phyloP scores from a whole-genome alignment of 2,329 filamentous ascomycete species.

The Fusarium xyrophilum region DNA sequence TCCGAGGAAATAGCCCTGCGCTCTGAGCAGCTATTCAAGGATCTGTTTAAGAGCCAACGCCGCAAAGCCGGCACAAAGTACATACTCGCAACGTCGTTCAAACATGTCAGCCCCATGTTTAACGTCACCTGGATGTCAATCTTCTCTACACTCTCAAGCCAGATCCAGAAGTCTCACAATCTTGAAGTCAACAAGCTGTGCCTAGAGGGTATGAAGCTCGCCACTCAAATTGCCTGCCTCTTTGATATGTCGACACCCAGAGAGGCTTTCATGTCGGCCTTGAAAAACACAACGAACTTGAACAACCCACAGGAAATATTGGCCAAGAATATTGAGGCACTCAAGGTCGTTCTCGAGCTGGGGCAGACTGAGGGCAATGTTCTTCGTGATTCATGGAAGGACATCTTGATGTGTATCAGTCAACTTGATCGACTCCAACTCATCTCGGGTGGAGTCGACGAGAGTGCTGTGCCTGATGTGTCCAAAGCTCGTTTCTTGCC shows the following conservation, averaged over 20 bases:
- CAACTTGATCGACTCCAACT: constrained; percentile 95
- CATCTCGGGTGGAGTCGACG: constrained; percentile 92
- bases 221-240: constrained; percentile 89
- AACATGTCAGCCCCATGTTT: constrained; percentile 97
- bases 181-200: constrained; percentile 90
- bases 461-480: constrained; percentile 89
- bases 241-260: constrained; percentile 94
- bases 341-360: constrained; percentile 90
- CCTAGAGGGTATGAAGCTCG: constrained; percentile 93
- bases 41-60: constrained; percentile 86
- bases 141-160: constrained; percentile 89
- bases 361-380: constrained; percentile 92
- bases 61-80: constrained; percentile 76
- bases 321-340: constrained; percentile 93
- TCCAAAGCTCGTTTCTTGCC: constrained; percentile 79
- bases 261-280: constrained; percentile 90
- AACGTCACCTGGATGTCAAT: constrained; percentile 99
- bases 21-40: constrained; percentile 88
- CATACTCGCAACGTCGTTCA: constrained; percentile 91
- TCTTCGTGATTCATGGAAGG: constrained; percentile 90
- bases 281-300: constrained; percentile 93
- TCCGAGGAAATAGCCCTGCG: constrained; percentile 86
- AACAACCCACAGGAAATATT: constrained; percentile 96
- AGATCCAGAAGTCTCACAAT: constrained; percentile 93
- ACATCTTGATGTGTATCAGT: constrained; percentile 92